Base-by-base conservation (phyloP, 768 basidiomycete genomes). In the Termitomyces titanicus region DNA sequence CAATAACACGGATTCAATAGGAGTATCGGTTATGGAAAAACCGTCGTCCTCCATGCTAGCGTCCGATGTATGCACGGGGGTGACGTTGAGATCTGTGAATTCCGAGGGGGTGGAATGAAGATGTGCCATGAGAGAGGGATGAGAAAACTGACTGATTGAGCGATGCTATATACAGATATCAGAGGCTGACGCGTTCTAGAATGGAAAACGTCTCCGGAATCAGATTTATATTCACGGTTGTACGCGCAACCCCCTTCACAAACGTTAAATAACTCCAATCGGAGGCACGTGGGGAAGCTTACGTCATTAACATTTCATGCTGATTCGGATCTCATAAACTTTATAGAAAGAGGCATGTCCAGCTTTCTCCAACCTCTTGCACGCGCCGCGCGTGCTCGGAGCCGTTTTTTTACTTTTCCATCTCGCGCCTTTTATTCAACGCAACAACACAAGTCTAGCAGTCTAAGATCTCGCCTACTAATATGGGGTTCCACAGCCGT, bases 1-100 rank as follows among this genome's bases (percentile, higher is more conserved):
- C 42, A 69, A 64, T 8, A 78, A 74, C 47, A 62, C 55, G 44
- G 68, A 64, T 54, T 74, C 76, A 15, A 68, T 74, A 39, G 72
- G 66, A 15, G 71, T 64, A 45, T 75, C 72, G 29, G 71, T 66
- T 47, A 81, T 65, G 42, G 79, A 76, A 31, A 79, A 68, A 51
- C 81, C 80, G 61, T 85, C 84, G 48, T 84, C 82, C 39, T 86
- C 84, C 84, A 87, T 82, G 50, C 39, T 58, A 47, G 51, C 53
- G 22, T 45, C 44, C 53, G 50, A 57, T 47, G 53, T 27, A 45
- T 47, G 47, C 17, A 31, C 51, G 27, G 29, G 20, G 13, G 58
- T 33, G n/a, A 10, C 24, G 47, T 20, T 44, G 29, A 50, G 31
- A 34, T n/a, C 50, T 51, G 37, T 46, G 35, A 50, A 29, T 11